These are phyloP conservation scores for Alternaria sp. DNA, from an alignment of 2,329 filamentous ascomycete genomes.

Conservation along the genomic window DNA sequence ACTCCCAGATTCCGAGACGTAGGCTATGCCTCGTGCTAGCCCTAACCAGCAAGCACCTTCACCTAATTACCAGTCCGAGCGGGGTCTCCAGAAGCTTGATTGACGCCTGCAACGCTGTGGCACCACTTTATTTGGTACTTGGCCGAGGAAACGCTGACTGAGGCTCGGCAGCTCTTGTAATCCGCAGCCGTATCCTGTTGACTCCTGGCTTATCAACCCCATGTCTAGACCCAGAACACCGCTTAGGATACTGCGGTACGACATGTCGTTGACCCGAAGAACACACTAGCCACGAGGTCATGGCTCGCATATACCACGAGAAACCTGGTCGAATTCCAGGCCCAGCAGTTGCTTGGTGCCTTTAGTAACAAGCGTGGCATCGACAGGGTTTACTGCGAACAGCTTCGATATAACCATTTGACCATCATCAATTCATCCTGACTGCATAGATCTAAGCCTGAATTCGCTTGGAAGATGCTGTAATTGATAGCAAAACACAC, in stretches of 20 bases:
- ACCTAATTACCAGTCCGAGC: conserved; percentile 31
- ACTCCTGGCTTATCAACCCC: conserved; percentile 24
- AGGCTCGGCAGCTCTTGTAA: conserved; percentile 12
- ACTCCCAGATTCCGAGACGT: conserved; percentile 30
- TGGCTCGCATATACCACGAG: conserved; percentile 12
- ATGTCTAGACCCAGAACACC: conserved; percentile 12
- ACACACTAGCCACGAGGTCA: conserved; percentile 7
- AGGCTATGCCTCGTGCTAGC: conserved; percentile 31
- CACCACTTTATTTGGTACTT: conserved; percentile 16
- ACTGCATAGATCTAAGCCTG: conserved; percentile 32
- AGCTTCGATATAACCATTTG: conserved; percentile 23
- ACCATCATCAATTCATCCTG: conserved; percentile 32
- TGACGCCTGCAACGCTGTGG: conserved; percentile 27
- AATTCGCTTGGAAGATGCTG: conserved; percentile 40
- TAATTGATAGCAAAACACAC: conserved; percentile 47
- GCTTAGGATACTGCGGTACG: conserved; percentile 10
- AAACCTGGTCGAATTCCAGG: conserved; percentile 8
- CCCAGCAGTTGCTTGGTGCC: conserved; percentile 2
- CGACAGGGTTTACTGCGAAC: conserved; percentile 21
- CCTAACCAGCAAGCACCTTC: conserved; percentile 32
- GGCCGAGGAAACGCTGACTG: conserved; percentile 17
- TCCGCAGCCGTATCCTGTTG: conserved; percentile 10
- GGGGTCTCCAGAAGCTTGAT: conserved; percentile 34
- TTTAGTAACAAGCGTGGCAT: conserved; percentile 7
- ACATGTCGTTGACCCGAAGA: conserved; percentile 5